Evolutionary conservation across 2,329 filamentous ascomycete genomes (phyloP), one percentile per base, ranked within the genome.

Genomic region (Periconia digitata): DNA sequence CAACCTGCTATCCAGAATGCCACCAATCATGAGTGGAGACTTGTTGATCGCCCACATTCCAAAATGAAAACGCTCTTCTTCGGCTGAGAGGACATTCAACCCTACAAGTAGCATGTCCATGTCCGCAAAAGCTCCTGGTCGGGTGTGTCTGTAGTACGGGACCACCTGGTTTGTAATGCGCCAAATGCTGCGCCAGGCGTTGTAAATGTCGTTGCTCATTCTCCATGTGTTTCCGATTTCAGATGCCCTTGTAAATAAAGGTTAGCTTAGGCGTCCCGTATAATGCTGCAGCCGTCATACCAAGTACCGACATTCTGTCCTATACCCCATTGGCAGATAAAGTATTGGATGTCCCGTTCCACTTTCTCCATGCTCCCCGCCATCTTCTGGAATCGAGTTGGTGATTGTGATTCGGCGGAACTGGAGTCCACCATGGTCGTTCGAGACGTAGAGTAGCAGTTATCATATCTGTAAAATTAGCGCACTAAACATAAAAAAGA

Each of bases 31-130:
- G 3, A 77, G 61, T 12, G 75, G 74, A 0, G 72, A 74, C 53
- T 76, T 77, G 40, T 76, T 69, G 41, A 75, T 73, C 0, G 74
- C 72, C 74, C 74, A 77, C 56, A 77, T 72, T 18, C 74, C 63
- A 40, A 77, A 75, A 51, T 77, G 75, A 18, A 73, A 72, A 44
- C 70, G 67, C 56, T 76, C 70, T 56, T 77, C 63, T 36, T 66
- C 61, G 22, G 53, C 50, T 0, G 61, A 64, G 3, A 75, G 70
- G 7, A 58, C 63, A n/a, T 66, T 62, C 12, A 67, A 69, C 2
- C 74, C 73, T 17, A 76, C 55, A 18, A 74, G 72, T 13, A 76
- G 57, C 72, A 76, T 74, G 42, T 76, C 73, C 67, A 76, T 73
- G 40, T 76, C 66, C 4, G 62, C 53, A 46, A 64, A 70, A 3